Conservation (phyloP, 2,329 filamentous ascomycete genomes). For the Penicillium sp. region DNA sequence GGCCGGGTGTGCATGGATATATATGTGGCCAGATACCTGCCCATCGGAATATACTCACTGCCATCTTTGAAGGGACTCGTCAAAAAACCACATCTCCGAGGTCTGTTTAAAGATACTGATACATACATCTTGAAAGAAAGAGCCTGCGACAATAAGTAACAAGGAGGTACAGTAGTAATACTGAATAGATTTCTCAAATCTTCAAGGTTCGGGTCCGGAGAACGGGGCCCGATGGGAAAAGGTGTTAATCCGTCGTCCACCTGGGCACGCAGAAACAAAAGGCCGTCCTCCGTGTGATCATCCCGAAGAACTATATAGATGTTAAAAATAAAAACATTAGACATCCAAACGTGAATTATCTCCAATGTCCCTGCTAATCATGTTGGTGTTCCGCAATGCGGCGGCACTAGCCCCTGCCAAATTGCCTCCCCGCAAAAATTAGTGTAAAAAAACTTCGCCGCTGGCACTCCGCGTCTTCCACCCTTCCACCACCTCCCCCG, state of each 20-base stretch:
- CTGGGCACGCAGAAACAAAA: slow-evolving; percentile 42
- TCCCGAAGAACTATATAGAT: slow-evolving; percentile 29
- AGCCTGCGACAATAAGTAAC: not conserved
- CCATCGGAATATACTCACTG: too few species aligned
- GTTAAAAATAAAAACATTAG: slow-evolving; percentile 4
- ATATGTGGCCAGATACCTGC: not conserved
- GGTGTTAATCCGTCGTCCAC: slow-evolving; percentile 42
- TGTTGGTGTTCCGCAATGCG: slow-evolving; percentile 36
- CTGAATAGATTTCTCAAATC: not conserved
- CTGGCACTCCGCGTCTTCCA: slow-evolving; percentile 30
- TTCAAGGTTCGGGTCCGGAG: not conserved
- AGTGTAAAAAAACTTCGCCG: slow-evolving; percentile 36
- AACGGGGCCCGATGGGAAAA: slow-evolving; percentile 33
- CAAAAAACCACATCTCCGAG: too few species aligned
- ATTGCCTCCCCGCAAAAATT: slow-evolving; percentile 35
- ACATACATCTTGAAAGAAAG: too few species aligned
- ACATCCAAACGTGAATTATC: slow-evolving; percentile 4
- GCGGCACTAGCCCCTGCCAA: slow-evolving; percentile 40
- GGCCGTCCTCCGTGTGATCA: slow-evolving; percentile 41
- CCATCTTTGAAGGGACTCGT: too few species aligned
- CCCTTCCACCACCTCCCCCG: slow-evolving; percentile 29
- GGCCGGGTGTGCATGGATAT: not conserved
- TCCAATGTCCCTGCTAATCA: slow-evolving; percentile 18
- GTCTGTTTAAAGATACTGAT: too few species aligned
- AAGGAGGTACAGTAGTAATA: not conserved